Conservation (phyloP, 495 filamentous ascomycete species). For the Hypoxylon lienhwacheense region DNA sequence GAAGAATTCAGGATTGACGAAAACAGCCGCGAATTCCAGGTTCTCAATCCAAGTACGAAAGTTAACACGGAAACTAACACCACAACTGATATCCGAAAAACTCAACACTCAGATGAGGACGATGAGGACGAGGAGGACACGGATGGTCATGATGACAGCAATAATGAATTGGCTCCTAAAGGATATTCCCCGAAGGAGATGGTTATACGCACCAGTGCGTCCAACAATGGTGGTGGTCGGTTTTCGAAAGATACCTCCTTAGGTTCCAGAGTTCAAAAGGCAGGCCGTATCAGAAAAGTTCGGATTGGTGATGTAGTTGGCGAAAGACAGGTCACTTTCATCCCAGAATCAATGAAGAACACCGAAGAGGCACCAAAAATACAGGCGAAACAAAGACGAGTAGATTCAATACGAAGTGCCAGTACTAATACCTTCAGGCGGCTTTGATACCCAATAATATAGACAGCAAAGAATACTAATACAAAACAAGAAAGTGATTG, state of each 20-base stretch:
- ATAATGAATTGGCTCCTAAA: conserved; percentile 43
- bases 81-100: conserved; percentile 10
- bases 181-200: conserved; percentile 40
- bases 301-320: conserved; percentile 66
- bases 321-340: conserved; percentile 85
- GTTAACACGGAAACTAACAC: conserved; percentile 39
- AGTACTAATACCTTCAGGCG: conserved; percentile 71
- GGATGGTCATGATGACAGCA: conserved; percentile 45
- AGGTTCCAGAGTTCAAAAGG: conserved; percentile 63
- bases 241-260: conserved; percentile 64
- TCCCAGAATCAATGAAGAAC: conserved; percentile 63
- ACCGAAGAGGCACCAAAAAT: conserved; percentile 42
- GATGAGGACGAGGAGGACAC: conserved; percentile 51
- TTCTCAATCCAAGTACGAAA: conserved; percentile 79
- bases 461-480: conserved; percentile 19
- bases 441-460: conserved; percentile 49
- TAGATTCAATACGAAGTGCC: conserved; percentile 65
- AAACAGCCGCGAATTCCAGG: conserved; percentile 78
- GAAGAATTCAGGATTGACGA: conserved; percentile 93
- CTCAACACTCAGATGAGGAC: conserved; percentile 33
- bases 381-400: conserved; percentile 45
- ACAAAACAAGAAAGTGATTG: conserved; percentile 16
- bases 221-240: conserved; percentile 61
- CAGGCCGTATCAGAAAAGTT: conserved; percentile 48
- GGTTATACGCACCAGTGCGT: conserved; percentile 68